phyloP scores from a whole-genome alignment of 2,329 filamentous ascomycete genomes.

The Proliferodiscus dingleyae region DNA sequence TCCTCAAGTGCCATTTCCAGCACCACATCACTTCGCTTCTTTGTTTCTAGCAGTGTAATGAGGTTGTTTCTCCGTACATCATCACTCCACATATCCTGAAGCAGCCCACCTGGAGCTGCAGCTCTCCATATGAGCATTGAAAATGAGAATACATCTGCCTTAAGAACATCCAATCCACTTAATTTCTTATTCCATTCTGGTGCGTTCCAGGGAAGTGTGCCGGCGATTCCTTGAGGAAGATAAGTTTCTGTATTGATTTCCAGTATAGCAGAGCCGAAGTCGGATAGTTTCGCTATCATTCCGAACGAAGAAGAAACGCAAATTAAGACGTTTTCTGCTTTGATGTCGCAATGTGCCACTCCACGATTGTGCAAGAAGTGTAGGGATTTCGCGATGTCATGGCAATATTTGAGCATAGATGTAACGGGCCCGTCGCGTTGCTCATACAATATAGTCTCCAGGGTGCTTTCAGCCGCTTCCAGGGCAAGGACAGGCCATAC shows the following conservation, averaged over 20 bases:
- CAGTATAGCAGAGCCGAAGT: neutral
- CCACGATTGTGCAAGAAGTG: neutral
- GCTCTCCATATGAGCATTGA: neutral
- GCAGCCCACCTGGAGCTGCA: neutral
- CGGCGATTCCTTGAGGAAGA: neutral
- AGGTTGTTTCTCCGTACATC: neutral
- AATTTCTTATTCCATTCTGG: slow-evolving; percentile 1
- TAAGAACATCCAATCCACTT: neutral
- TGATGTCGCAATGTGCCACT: neutral
- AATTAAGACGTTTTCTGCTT: slow-evolving; percentile 1
- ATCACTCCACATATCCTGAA: neutral
- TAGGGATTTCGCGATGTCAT: neutral
- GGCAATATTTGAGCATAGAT: neutral
- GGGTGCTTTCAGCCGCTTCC: neutral
- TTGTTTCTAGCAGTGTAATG: neutral
- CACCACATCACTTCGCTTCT: neutral
- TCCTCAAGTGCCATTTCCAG: neutral
- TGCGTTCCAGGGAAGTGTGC: slow-evolving; percentile 2
- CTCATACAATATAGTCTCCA: neutral
- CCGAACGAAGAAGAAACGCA: neutral
- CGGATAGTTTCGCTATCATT: neutral
- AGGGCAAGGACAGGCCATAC: neutral
- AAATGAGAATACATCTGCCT: slow-evolving; percentile 1
- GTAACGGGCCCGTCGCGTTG: neutral
- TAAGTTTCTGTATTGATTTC: neutral